Conservation (phyloP, 1,284 basidiomycete species). For the Lentinus polychrous region DNA sequence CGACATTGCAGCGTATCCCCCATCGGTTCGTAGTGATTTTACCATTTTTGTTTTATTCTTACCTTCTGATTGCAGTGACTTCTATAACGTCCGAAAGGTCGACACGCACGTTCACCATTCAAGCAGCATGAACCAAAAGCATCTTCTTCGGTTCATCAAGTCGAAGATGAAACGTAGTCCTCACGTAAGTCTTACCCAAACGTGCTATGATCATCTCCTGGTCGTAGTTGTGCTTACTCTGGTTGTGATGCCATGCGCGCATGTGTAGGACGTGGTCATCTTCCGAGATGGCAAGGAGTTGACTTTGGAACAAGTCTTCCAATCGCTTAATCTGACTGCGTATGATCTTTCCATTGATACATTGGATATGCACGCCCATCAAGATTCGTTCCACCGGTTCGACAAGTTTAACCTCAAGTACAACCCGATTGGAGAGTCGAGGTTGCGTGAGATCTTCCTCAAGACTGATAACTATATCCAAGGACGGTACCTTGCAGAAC, state of each 20-base stretch:
- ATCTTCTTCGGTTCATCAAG: slow-evolving; percentile 98
- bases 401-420: slow-evolving; percentile 95
- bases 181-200: slow-evolving; percentile 38
- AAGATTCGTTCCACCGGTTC: slow-evolving; percentile 96
- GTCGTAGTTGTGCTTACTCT: neutral
- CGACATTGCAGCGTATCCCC: slow-evolving; percentile 48
- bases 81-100: slow-evolving; percentile 98
- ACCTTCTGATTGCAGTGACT: slow-evolving; percentile 58
- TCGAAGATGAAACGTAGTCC: slow-evolving; percentile 87
- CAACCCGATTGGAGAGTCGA: slow-evolving; percentile 92
- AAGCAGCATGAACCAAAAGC: slow-evolving; percentile 99
- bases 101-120: slow-evolving; percentile 99
- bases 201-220: neutral
- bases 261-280: slow-evolving; percentile 84
- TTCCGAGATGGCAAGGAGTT: slow-evolving; percentile 89
- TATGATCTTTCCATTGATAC: slow-evolving; percentile 99
- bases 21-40: slow-evolving; percentile 45
- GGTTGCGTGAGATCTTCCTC: slow-evolving; percentile 94
- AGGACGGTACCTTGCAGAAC: slow-evolving; percentile 91
- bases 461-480: slow-evolving; percentile 96
- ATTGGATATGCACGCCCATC: slow-evolving; percentile 98
- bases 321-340: slow-evolving; percentile 90
- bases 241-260: neutral
- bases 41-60: neutral
- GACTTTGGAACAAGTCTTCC: slow-evolving; percentile 91